phyloP scores from a whole-genome alignment of 1,139 yeast genomes.

The Pichia sp. region DNA sequence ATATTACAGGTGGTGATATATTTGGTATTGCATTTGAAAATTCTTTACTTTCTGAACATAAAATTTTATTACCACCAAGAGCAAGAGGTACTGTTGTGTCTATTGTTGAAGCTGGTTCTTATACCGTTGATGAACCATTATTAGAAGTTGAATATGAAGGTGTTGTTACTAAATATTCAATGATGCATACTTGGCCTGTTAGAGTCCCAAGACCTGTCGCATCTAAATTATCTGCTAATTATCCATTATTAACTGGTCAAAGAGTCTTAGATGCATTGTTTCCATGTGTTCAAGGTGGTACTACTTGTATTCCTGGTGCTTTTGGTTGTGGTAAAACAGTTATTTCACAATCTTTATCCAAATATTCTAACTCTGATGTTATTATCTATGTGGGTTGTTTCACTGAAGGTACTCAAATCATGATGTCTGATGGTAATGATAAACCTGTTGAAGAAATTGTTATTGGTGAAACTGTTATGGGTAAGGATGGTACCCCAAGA shows the following conservation, averaged over 20 bases:
- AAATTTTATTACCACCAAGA: slow-evolving; percentile 92
- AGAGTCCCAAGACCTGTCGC: slow-evolving; percentile 99
- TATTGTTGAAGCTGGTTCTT: slow-evolving; percentile 85
- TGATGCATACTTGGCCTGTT: slow-evolving; percentile 99
- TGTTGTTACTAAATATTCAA: slow-evolving; percentile 68
- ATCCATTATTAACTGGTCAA: slow-evolving; percentile 96
- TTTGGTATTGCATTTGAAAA: slow-evolving; percentile 92
- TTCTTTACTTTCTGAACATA: slow-evolving; percentile 86
- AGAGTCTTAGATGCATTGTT: slow-evolving; percentile 95
- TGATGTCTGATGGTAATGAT: slow-evolving; percentile 37
- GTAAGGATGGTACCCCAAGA: slow-evolving; percentile 39
- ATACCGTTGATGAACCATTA: slow-evolving; percentile 81
- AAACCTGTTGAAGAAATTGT: too few species aligned
- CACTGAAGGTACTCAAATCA: slow-evolving; percentile 31
- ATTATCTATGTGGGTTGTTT: slow-evolving; percentile 85
- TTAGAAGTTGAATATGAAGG: slow-evolving; percentile 95
- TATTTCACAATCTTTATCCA: slow-evolving; percentile 94
- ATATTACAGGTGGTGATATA: slow-evolving; percentile 96
- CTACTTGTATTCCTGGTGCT: slow-evolving; percentile 99
- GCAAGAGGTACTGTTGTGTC: slow-evolving; percentile 95
- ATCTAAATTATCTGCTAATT: slow-evolving; percentile 84
- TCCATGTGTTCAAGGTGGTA: slow-evolving; percentile 99
- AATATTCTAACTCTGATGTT: slow-evolving; percentile 93
- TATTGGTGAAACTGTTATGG: slow-evolving; percentile 40
- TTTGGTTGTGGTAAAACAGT: slow-evolving; percentile 99